Conservation (phyloP, 2,329 filamentous ascomycete species). For the Thermoascus crustaceus region DNA sequence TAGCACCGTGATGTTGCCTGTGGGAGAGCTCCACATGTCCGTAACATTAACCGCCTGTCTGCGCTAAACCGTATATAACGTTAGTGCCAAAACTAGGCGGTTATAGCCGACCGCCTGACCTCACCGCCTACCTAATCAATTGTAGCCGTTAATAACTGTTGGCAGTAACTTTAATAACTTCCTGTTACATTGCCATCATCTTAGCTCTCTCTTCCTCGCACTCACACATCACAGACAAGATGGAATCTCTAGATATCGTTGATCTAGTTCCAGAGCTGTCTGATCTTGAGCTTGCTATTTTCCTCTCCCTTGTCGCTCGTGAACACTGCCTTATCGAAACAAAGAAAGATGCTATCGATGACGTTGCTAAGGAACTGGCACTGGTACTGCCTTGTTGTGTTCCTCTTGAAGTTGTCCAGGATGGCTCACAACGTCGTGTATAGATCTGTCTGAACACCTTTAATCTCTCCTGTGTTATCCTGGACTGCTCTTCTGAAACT, state of each 20-base stretch:
- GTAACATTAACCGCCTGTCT: not conserved
- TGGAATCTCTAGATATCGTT: conserved; percentile 56
- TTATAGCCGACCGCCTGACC: too few relatives aligned
- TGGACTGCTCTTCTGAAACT: conserved; percentile 65
- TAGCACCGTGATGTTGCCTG: not conserved
- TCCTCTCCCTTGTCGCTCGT: conserved; percentile 70
- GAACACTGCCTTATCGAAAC: conserved; percentile 88
- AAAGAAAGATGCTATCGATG: conserved; percentile 51
- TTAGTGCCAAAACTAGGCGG: not conserved
- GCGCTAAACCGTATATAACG: conserved; percentile 2
- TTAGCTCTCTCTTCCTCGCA: not conserved
- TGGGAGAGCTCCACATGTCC: too few relatives aligned
- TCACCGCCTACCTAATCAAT: too few relatives aligned
- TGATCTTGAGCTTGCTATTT: conserved; percentile 77
- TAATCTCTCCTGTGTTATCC: conserved; percentile 57
- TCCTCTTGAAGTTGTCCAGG: not conserved
- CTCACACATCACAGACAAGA: conserved; percentile 26
- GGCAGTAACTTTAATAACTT: too few relatives aligned
- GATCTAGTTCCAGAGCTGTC: conserved; percentile 68
- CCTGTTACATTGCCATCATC: conserved; percentile 2
- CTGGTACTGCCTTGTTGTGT: conserved; percentile 43
- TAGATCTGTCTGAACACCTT: conserved; percentile 65
- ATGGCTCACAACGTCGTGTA: conserved; percentile 2
- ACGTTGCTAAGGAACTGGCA: conserved; percentile 64
- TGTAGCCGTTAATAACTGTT: too few relatives aligned